Base-by-base conservation (phyloP, 2,329 filamentous ascomycete genomes). In the Diaporthe sp. region DNA sequence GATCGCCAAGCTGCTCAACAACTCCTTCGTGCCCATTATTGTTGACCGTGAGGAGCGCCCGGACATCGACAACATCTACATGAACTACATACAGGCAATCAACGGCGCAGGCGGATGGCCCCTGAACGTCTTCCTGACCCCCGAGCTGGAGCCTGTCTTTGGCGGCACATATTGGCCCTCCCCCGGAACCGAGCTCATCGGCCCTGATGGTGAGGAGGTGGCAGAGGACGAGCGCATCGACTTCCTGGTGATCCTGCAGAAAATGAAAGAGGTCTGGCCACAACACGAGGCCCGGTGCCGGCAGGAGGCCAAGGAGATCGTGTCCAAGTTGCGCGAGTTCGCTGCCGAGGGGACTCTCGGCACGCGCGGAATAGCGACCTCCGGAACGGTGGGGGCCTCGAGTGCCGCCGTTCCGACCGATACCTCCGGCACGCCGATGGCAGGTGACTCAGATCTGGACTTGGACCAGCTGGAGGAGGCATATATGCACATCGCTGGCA, bases 51-150 rank as follows among this genome's bases (percentile, higher is more conserved):
- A 99, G 84, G 95, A 98, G 84, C 92, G 96, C 37, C 96, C 96
- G 12, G 96, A 98, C 82, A 92, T 98, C 78, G 97, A 99, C 82
- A 92, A 94, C 77, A 96, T 98, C 78, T 98, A 98, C 84, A 98
- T 98, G 95, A 98, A 98, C 86, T 99, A 98, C 84, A 93, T 98
- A 55, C 95, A 98, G 83, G 96, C 96, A 1, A 96, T 97, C 15
- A 98, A 94, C 75, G 95, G 94, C 28, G 93, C 91, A 2, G 96
- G 95, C 13, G 97, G 97, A 53, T 98, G 97, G 96, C 97, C 97
- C 1, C 86, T 98, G 76, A 98, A 98, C 81, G 93, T 98, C n/a
- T 98, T 99, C 82, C 89, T 98, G 42, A 99, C 97, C 0, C 95
- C 97, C 0, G 93, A 98, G 79, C 89, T 98, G 37, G 93, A 98